These are phyloP conservation scores for Zelonia costaricensis DNA, from an alignment of 208 protist species.

Conservation along the genomic window DNA sequence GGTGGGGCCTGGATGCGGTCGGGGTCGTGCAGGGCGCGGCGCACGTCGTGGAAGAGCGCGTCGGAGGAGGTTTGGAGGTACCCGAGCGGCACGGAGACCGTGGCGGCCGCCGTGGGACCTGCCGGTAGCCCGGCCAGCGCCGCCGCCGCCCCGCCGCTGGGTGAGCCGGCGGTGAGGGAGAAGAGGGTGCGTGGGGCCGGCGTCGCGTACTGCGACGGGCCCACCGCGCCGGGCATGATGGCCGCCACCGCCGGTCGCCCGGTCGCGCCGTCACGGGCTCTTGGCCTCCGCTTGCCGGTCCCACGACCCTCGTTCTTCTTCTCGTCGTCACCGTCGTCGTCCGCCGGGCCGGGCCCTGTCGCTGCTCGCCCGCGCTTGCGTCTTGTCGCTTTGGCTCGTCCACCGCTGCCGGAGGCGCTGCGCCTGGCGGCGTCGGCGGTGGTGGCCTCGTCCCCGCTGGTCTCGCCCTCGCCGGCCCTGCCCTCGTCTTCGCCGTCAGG, in stretches of 20 bases:
- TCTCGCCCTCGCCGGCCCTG: background rate
- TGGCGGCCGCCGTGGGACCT: slow-evolving; percentile 13
- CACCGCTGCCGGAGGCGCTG: background rate
- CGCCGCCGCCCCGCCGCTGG: background rate
- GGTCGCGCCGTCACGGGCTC: slow-evolving; percentile 7
- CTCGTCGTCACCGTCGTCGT: background rate
- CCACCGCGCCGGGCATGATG: background rate
- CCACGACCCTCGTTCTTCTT: slow-evolving; percentile 13
- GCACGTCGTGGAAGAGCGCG: slow-evolving; percentile 52
- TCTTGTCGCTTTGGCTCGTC: slow-evolving; percentile 3
- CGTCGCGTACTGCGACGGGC: background rate
- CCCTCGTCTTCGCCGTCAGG: slow-evolving; percentile 4
- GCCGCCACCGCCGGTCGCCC: background rate
- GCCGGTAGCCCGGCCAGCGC: slow-evolving; percentile 7
- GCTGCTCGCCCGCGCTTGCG: slow-evolving; percentile 8
- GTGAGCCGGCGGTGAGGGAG: slow-evolving; percentile 25
- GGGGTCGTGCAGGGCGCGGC: slow-evolving; percentile 58
- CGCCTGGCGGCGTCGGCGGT: background rate
- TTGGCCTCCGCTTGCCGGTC: too few relatives aligned
- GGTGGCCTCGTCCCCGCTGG: background rate
- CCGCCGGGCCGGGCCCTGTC: background rate
- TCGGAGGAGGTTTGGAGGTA: slow-evolving; percentile 34
- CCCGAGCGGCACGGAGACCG: slow-evolving; percentile 36
- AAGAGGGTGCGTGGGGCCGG: slow-evolving; percentile 43
- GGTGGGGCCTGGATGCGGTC: slow-evolving; percentile 85